These are phyloP conservation scores for Ganoderma resinaceum DNA, from an alignment of 1,284 basidiomycete genomes.

Conservation along the genomic window DNA sequence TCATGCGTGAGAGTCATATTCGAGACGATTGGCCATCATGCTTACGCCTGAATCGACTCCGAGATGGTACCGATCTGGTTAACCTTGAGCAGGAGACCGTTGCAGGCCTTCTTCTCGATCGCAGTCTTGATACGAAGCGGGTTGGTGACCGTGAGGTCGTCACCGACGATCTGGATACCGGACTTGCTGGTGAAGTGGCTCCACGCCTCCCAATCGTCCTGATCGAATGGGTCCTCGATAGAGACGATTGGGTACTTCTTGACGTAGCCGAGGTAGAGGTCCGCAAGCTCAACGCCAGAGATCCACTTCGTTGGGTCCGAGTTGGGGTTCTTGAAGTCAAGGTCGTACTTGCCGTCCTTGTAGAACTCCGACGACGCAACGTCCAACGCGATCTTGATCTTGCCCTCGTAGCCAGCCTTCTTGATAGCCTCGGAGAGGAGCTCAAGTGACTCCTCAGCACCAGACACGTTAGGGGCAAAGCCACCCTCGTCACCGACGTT, in stretches of 20 bases:
- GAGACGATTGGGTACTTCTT: constrained; percentile 97
- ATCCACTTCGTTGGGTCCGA: constrained; percentile 98
- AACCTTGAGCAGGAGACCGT: constrained; percentile 98
- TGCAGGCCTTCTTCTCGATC: constrained; percentile 99
- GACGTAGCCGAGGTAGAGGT: constrained; percentile 88
- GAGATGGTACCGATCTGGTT: constrained; percentile 99
- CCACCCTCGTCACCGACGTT: constrained; percentile 99
- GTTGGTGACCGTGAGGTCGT: constrained; percentile 99
- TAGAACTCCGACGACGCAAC: constrained; percentile 99
- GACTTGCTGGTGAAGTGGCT: constrained; percentile 84
- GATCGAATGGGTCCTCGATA: constrained; percentile 99
- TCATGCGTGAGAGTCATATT: background rate
- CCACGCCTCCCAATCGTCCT: constrained; percentile 99
- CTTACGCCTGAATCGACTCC: constrained; percentile 92
- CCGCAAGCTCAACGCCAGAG: constrained; percentile 91
- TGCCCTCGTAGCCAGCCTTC: constrained; percentile 98
- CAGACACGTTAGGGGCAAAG: constrained; percentile 97
- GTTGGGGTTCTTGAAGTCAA: constrained; percentile 99
- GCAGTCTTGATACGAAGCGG: constrained; percentile 98
- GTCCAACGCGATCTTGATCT: constrained; percentile 98
- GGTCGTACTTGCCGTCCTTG: constrained; percentile 99
- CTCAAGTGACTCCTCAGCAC: constrained; percentile 97
- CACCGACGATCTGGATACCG: constrained; percentile 93
- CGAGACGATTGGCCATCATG: background rate
- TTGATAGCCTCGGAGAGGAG: constrained; percentile 96